Evolutionary conservation across 805 yeast species (phyloP), one percentile per base, ranked within the genome.

Genomic region (Limtongozyma cylindracea): DNA sequence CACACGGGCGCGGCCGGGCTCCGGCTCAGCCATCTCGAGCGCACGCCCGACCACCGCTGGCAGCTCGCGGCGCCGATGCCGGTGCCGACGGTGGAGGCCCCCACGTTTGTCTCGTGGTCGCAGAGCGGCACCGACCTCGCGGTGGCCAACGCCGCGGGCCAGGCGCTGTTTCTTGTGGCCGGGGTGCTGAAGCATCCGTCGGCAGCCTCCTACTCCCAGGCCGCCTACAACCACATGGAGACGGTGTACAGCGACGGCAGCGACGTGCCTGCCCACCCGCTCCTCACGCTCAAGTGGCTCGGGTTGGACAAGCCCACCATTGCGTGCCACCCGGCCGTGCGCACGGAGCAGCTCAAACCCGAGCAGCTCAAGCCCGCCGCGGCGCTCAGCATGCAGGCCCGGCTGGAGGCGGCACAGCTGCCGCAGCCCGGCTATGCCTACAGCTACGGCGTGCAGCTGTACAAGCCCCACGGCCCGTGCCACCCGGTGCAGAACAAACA

Each of bases 21-120:
- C 12, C 46, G 50, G 21, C 44, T 76, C 27, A 68, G 91, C 1
- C 66, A 70, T 40, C 36, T 78, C 26, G 82, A 70, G 32, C 65
- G 78, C 27, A 42, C 61, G 9, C 70, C 76, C 38, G 95, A 94
- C 1, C 52, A 56, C 16, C 43, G 55, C 20, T 84, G 95, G 95
- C 65, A 67, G 31, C 49, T 80, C 27, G 74, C 80, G 1, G 47
- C 53, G 6, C 62, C 76, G 11, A 32, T 45, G 16, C 32, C 33
- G 11, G 31, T 47, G 12, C 40, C 42, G 18, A 43, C 43, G n/a
- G 42, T 37, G 20, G 33, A 34, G 11, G 34, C 31, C 19, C 19
- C 29, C 17, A 20, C 29, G 17, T 24, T 21, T 19, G 53, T 53
- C 19, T 46, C 42, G 24, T 35, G 63, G 6, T 33, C 52, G 1